Base-by-base conservation (phyloP, 2,329 filamentous ascomycete species). In the Chaetomium globosum region DNA sequence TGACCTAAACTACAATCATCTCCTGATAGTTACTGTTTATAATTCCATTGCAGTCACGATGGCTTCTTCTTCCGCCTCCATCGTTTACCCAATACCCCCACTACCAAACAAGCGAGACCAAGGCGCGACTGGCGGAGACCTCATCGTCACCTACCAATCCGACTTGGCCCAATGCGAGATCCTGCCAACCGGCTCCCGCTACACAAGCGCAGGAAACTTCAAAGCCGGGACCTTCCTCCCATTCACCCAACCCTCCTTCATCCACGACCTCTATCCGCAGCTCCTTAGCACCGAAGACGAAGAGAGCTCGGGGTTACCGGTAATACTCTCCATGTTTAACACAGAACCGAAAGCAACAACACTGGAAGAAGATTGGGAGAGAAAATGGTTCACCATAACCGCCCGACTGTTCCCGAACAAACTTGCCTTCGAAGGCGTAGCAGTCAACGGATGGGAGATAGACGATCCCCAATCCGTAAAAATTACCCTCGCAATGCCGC, bases 91-190 rank as follows among this genome's bases (percentile, higher is more conserved):
- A 10, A 52, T 13, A 9, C 52, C 49, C 39, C 53, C 53, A 26
- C 13, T 26, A 33, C 31, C 53, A 56, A 56, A 56, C 53, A 56
- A 56, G 54, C 54, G 54, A 57, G 54, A 43, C 33, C 54, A 57
- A 43, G 54, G 54, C n/a, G 10, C 54, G 43, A 43, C 43, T 10
- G 54, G 36, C 43, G 54, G 4, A 16, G 54, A 43, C 16, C 54
- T 57, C 54, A 28, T 57, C 12, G 16, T 57, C 54, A 57, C 54
- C 54, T 57, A 57, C 54, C 21, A 57, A 21, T 57, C 54, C 31
- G 54, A 57, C 54, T 28, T 57, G 54, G 54, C 54, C 12, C 33
- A 26, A 33, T 57, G 54, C 21, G 33, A 26, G 33, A 28, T 57
- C 33, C 54, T 57, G 4, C 36, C 31, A 28, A 7, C 31, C 13